Base-by-base conservation (phyloP, 1,139 yeast species). In the Lodderomyces theae region DNA sequence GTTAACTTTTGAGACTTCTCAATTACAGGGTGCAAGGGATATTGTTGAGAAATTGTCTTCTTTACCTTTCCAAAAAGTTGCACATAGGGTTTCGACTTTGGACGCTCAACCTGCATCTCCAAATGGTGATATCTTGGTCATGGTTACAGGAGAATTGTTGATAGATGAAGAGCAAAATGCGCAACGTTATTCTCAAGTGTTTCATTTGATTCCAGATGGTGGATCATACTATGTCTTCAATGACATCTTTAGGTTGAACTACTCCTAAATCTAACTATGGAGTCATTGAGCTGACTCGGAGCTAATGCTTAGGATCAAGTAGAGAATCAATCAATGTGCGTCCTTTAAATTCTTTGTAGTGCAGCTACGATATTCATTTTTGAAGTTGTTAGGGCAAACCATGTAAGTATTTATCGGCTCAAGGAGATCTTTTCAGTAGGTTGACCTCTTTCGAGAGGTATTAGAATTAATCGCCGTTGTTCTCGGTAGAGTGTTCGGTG, bases 31-130 rank as follows among this genome's bases (percentile, higher is more conserved):
- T 51, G 87, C 95, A 47, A 82, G 84, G 69, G 85, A 75, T 56
- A 92, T 92, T 58, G 89, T 90, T 51, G 97, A 90, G 70, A 92
- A 92, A 66, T 79, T 92, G 54, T 80, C 78, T 34, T 77, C 88
- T 24, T 77, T 92, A 57, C 97, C 97, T 40, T 92, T 92, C 76
- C 84, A 78, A 63, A 88, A 88, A 69, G 97, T 94, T 46, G 83
- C 79, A 39, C 99, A 92, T 74, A 79, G 94, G 69, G 84, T 92
- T 60, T 82, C 95, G 43, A 90, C 98, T 37, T 77, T 92, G 58
- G 98, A 92, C 60, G 98, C 97, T 38, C 99, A 92, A 72, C 98
- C 98, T 37, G 96, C 94, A 32, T 85, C 96, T 47, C 87, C 95
- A 46, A 79, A 73, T 54, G 97, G 97, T 48, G 97, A 90, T 60